A percentile compares a stretch with the other conserved stretches of the same genome.
Conservation (phyloP, 305 asterid species). For the Nicotiana rustica region DNA sequence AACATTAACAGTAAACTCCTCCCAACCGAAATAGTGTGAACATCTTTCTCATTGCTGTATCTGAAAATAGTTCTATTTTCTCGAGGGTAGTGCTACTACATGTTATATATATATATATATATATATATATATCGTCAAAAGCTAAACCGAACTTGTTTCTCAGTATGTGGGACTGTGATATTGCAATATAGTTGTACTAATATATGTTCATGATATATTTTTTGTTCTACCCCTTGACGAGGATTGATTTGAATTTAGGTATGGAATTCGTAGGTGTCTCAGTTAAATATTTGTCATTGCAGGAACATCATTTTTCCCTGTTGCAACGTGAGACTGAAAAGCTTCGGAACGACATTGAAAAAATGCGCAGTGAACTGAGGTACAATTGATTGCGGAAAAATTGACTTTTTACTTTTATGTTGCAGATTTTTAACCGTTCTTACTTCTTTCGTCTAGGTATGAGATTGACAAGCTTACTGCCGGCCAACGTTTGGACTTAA, state of each 20-base stretch:
- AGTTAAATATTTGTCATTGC: not conserved
- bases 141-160: not conserved
- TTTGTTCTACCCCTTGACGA: not conserved
- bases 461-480: slow-evolving; percentile 69
- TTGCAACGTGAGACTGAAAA: slow-evolving; percentile 69
- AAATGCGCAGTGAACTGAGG: slow-evolving; percentile 73
- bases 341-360: slow-evolving; percentile 63
- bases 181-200: not conserved
- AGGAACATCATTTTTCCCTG: slow-evolving; percentile 75
- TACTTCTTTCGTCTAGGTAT: slow-evolving; percentile 45
- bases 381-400: slow-evolving; percentile 25
- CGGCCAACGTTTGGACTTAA: slow-evolving; percentile 69
- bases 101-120: too few species aligned
- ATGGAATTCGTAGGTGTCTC: not conserved
- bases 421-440: not conserved
- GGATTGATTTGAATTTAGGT: not conserved
- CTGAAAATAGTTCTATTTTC: not conserved
- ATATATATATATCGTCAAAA: not conserved
- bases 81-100: not conserved
- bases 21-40: not conserved
- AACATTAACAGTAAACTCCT: not conserved
- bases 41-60: not conserved
- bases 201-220: not conserved
- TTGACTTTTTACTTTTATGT: not conserved
- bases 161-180: slow-evolving; percentile 4